Conservation (phyloP, 2,329 filamentous ascomycete genomes). For the Alternaria sp. region DNA sequence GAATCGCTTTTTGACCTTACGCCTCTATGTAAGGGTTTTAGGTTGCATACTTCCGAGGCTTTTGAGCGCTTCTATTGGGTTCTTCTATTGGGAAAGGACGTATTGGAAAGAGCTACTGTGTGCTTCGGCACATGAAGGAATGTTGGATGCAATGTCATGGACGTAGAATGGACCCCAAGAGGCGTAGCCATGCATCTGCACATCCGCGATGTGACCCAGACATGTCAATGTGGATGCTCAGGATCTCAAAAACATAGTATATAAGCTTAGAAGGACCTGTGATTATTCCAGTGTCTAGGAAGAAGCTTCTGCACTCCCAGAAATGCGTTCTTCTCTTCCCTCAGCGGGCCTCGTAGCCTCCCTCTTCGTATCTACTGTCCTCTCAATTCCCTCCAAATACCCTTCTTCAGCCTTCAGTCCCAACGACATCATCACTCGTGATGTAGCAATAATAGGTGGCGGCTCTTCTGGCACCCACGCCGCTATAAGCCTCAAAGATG, state of each 20-base stretch:
- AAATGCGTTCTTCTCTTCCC: neutral
- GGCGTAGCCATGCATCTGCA: neutral
- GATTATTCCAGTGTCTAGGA: neutral
- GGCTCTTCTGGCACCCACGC: constrained; percentile 54
- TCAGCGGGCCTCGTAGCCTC: neutral
- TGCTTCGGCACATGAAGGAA: neutral
- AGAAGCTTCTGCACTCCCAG: neutral
- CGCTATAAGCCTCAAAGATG: constrained; percentile 52
- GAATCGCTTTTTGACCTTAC: neutral
- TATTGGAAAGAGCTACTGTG: neutral
- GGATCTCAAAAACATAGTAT: neutral
- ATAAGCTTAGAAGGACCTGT: neutral
- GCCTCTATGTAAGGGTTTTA: neutral
- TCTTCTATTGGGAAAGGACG: neutral
- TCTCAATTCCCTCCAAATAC: neutral
- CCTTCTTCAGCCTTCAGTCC: neutral
- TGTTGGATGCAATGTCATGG: neutral
- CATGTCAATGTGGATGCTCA: neutral
- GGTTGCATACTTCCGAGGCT: neutral
- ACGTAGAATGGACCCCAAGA: neutral
- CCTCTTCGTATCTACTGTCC: neutral
- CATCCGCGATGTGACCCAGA: neutral
- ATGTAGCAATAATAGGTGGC: constrained; percentile 55
- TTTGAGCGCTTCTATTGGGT: neutral
- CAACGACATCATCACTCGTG: constrained; percentile 16